Percentiles rank a stretch among this genome's conserved stretches.
Conservation (phyloP, 192 early-diverging fungal species). For the Coemansia sp. region DNA sequence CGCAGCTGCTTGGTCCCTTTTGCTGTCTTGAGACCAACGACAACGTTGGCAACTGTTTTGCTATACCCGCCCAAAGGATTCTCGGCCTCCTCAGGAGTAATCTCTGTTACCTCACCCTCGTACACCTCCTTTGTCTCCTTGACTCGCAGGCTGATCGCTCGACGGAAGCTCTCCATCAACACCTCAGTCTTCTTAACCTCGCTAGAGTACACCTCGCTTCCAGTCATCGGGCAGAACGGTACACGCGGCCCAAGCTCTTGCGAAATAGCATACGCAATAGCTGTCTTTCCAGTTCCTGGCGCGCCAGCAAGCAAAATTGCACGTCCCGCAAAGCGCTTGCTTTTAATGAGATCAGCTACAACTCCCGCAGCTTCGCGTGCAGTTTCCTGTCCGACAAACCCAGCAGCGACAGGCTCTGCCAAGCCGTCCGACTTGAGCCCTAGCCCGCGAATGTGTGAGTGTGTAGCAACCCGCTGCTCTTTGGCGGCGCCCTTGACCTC, state of each 20-base stretch:
- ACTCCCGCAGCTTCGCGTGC: slow-evolving; percentile 96
- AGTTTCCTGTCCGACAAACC: slow-evolving; percentile 97
- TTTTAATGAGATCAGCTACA: slow-evolving; percentile 90
- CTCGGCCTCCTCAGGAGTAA: slow-evolving; percentile 96
- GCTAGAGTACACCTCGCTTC: slow-evolving; percentile 94
- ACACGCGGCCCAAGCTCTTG: slow-evolving; percentile 98
- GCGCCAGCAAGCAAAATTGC: slow-evolving; percentile 94
- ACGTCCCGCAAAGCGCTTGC: slow-evolving; percentile 96
- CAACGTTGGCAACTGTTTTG: slow-evolving; percentile 93
- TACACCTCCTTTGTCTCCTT: slow-evolving; percentile 99
- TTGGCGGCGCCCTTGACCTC: slow-evolving; percentile 88
- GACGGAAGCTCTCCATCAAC: slow-evolving; percentile 98
- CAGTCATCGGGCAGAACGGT: slow-evolving; percentile 99
- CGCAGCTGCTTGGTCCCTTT: slow-evolving; percentile 98
- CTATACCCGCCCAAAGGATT: slow-evolving; percentile 98
- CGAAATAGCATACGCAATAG: slow-evolving; percentile 92
- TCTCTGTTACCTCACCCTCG: slow-evolving; percentile 97
- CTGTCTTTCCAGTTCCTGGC: slow-evolving; percentile 97
- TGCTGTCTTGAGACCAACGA: slow-evolving; percentile 95
- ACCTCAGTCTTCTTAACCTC: slow-evolving; percentile 99
- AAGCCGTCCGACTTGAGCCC: slow-evolving; percentile 85
- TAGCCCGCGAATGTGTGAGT: slow-evolving; percentile 97
- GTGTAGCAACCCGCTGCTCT: slow-evolving; percentile 92
- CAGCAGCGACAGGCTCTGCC: slow-evolving; percentile 82
- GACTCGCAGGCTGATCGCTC: slow-evolving; percentile 93